Evolutionary conservation across 2,329 filamentous ascomycete genomes (phyloP), one percentile per base, ranked within the genome.

Genomic region (Alternaria burnsii): DNA sequence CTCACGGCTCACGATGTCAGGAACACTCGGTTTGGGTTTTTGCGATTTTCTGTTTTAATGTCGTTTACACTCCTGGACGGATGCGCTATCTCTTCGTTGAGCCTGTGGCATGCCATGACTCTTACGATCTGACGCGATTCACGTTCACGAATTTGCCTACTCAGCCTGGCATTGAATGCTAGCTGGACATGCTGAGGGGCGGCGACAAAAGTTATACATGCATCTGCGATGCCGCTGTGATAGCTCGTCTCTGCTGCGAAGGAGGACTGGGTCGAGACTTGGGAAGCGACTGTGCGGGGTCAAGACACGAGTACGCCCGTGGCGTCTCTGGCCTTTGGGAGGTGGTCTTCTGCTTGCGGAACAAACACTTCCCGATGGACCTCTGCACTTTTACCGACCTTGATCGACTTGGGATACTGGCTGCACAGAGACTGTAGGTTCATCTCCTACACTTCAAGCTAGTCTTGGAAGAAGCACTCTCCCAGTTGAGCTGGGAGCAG

Each of bases 381-480:
- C 63, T 68, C 76, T 79, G 77, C 70, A 76, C 78, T 77, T 77
- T 69, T 65, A 48, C 67, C 55, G 63, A 60, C 56, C 66, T 64
- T 36, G 5, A 61, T 66, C 66, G 59, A 47, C 61, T 60, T 52
- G 54, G 44, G 50, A 63, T 48, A 43, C 59, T 52, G 55, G 64
- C 61, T 20, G 60, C 59, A 28, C 62, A 68, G 63, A 68, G 72
- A 71, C 74, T 71, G 77, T 85, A 84, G 84, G 82, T 59, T 84
- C 83, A 85, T 85, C 83, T 78, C 81, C 84, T 85, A 85, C 81
- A 73, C 79, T 83, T 80, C 79, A 78, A 79, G 82, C 82, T 79
- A 81, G 61, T 70, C 75, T 69, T 70, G 55, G 70, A 75, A 73
- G 76, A 77, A 71, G 76, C 79, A 73, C 72, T 71, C 69, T n/a